These are phyloP conservation scores for Sporisorium sorghi DNA, from an alignment of 1,284 basidiomycete genomes.

Conservation along the genomic window DNA sequence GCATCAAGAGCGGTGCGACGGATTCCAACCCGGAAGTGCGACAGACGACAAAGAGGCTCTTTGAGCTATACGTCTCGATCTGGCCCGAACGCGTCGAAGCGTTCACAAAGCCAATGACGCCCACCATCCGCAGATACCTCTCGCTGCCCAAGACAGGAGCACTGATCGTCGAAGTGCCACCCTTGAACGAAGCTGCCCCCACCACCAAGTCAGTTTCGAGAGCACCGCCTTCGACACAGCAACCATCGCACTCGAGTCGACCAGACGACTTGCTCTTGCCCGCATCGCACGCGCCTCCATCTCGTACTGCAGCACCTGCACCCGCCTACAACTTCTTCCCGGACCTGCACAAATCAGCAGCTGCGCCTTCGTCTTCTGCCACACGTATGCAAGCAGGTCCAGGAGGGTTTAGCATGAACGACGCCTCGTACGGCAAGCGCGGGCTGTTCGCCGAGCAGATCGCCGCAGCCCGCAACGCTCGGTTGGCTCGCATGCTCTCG, in stretches of 20 bases:
- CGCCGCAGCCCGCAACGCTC: constrained; percentile 34
- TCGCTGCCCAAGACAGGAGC: constrained; percentile 60
- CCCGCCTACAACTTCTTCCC: constrained; percentile 38
- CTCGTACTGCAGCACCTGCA: constrained; percentile 8
- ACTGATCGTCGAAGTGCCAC: constrained; percentile 28
- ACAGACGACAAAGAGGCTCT: constrained; percentile 70
- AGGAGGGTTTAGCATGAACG: constrained; percentile 25
- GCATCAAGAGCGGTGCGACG: constrained; percentile 70
- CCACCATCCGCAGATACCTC: constrained; percentile 71
- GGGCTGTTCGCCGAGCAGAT: constrained; percentile 47
- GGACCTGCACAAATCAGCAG: constrained; percentile 17
- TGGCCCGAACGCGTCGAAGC: constrained; percentile 72
- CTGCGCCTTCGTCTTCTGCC: constrained; percentile 1
- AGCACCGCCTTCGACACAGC: background rate
- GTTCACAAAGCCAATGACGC: constrained; percentile 71
- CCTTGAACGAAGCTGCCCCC: background rate
- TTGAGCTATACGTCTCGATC: constrained; percentile 68
- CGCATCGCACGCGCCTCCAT: constrained; percentile 1
- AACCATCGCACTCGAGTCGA: constrained; percentile 1
- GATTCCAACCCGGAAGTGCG: constrained; percentile 72
- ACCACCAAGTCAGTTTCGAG: background rate
- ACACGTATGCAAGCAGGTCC: background rate
- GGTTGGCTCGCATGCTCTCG: constrained; percentile 32
- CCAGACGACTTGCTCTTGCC: constrained; percentile 1
- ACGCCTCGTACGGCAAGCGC: constrained; percentile 30